Percentiles rank a stretch among this genome's conserved stretches.
phyloP scores from a whole-genome alignment of 2,329 filamentous ascomycete genomes.

The Phaeosphaeria sp. region DNA sequence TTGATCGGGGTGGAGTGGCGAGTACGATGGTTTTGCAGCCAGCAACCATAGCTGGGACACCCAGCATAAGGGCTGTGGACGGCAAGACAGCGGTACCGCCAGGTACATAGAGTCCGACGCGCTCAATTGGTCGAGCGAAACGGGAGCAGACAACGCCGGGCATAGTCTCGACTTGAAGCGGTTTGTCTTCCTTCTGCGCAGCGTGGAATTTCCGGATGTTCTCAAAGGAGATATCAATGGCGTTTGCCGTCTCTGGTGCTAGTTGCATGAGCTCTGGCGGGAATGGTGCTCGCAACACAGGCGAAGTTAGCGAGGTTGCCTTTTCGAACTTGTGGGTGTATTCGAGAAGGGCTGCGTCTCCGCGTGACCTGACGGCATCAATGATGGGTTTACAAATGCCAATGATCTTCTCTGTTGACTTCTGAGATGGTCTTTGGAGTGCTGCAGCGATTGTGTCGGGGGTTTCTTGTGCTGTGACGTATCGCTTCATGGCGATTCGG shows the following conservation, averaged over 20 bases:
- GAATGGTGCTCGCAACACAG: constrained; percentile 90
- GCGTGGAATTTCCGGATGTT: constrained; percentile 95
- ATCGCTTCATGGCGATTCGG: constrained; percentile 82
- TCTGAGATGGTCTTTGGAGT: constrained; percentile 88
- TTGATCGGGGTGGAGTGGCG: constrained; percentile 85
- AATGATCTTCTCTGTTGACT: constrained; percentile 92
- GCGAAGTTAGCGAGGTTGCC: constrained; percentile 86
- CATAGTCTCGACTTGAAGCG: constrained; percentile 93
- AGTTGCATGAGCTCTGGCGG: constrained; percentile 84
- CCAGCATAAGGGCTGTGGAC: constrained; percentile 96
- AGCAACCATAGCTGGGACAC: constrained; percentile 96
- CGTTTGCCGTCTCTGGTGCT: constrained; percentile 79
- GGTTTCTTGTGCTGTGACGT: constrained; percentile 71
- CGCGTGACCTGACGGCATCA: constrained; percentile 79
- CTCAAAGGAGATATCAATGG: constrained; percentile 92
- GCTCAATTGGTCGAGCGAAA: constrained; percentile 89
- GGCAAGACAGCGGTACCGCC: constrained; percentile 97
- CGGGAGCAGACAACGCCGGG: constrained; percentile 94
- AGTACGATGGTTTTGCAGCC: constrained; percentile 95
- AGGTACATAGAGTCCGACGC: constrained; percentile 95
- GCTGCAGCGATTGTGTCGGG: constrained; percentile 72
- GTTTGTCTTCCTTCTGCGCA: constrained; percentile 83
- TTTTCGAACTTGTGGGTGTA: constrained; percentile 99
- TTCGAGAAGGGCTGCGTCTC: constrained; percentile 85
- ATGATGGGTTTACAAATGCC: constrained; percentile 91